Percentiles rank a stretch among this genome's conserved stretches.
phyloP scores from a whole-genome alignment of 805 yeast species.

The Ogataea paraovalis region DNA sequence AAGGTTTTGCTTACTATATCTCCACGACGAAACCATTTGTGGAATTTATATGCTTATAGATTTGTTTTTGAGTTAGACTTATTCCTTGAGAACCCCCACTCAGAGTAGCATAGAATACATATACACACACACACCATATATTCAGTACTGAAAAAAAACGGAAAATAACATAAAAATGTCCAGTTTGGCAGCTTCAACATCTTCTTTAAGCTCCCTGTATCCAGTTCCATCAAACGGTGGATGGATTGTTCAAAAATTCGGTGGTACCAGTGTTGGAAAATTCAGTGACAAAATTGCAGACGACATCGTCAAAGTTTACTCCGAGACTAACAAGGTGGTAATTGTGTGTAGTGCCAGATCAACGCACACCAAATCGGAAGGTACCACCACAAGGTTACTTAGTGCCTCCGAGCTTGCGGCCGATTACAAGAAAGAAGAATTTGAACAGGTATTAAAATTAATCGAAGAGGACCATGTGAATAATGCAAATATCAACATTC shows the following conservation, averaged over 20 bases:
- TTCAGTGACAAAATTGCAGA: slow-evolving; percentile 83
- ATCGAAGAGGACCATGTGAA: slow-evolving; percentile 74
- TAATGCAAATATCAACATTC: slow-evolving; percentile 61
- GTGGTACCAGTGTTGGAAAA: slow-evolving; percentile 97
- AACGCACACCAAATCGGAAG: slow-evolving; percentile 85
- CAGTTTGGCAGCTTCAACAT: slow-evolving; percentile 20
- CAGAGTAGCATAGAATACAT: no score
- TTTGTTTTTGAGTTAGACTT: no score
- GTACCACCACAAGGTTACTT: slow-evolving; percentile 86
- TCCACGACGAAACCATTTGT: no score
- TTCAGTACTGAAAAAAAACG: no score
- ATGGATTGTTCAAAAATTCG: slow-evolving; percentile 90
- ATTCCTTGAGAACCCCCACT: no score
- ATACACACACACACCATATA: no score
- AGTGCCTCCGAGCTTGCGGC: slow-evolving; percentile 79
- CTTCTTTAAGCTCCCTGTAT: slow-evolving; percentile 18
- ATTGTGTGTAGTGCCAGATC: slow-evolving; percentile 97
- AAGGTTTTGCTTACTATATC: no score
- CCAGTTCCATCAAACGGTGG: slow-evolving; percentile 26
- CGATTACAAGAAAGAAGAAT: slow-evolving; percentile 50
- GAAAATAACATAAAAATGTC: no score
- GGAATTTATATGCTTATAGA: no score
- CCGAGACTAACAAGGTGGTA: slow-evolving; percentile 64
- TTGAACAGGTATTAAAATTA: slow-evolving; percentile 52
- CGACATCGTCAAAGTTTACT: slow-evolving; percentile 71